Conservation (phyloP, 495 filamentous ascomycete species). For the Apodospora peruviana region DNA sequence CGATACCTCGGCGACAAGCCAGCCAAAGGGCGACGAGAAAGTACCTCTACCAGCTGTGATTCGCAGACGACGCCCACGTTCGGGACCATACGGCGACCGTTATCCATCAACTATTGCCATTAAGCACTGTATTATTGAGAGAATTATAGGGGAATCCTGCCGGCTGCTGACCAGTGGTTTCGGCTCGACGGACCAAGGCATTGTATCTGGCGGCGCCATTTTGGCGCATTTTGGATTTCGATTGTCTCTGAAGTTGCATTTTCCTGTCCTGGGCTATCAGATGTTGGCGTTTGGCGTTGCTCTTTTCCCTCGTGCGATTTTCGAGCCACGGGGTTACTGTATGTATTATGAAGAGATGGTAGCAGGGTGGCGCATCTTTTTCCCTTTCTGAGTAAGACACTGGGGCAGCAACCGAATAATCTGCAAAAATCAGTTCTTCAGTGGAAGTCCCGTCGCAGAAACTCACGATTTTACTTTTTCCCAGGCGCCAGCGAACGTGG, state of each 20-base stretch:
- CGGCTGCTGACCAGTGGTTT: neutral
- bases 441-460: no score
- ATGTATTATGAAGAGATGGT: no score
- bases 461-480: no score
- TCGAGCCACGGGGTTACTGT: no score
- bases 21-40: slow-evolving; percentile 17
- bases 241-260: neutral
- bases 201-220: neutral
- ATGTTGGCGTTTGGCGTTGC: no score
- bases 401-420: no score
- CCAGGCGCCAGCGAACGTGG: no score
- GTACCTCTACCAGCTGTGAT: slow-evolving; percentile 14
- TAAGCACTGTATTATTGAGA: slow-evolving; percentile 6
- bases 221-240: neutral
- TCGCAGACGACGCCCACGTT: slow-evolving; percentile 9
- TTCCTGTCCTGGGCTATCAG: no score
- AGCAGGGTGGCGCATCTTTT: no score
- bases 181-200: neutral
- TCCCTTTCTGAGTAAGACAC: no score
- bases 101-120: slow-evolving; percentile 9
- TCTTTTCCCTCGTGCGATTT: no score
- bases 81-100: slow-evolving; percentile 3
- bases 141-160: neutral
- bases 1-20: neutral
- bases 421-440: no score